Evolutionary conservation across 345 rosid species (phyloP).

Genomic region (Rubroshorea leprosula): DNA sequence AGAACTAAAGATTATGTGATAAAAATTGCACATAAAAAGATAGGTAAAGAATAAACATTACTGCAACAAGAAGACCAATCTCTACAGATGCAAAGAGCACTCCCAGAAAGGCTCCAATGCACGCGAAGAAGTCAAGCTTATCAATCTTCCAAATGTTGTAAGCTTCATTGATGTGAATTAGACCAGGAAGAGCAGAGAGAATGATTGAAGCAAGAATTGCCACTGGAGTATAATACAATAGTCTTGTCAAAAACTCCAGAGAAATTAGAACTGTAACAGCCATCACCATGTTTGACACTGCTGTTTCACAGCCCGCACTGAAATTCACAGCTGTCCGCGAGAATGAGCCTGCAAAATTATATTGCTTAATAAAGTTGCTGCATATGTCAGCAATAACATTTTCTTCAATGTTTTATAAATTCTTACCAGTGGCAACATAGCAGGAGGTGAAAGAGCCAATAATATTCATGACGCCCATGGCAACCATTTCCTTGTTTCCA

Average conservation of each 20-base stretch:
- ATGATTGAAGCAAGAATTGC: slow-evolving; percentile 83
- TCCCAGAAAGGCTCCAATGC: slow-evolving; percentile 78
- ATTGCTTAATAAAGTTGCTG: neutral
- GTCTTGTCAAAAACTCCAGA: slow-evolving; percentile 54
- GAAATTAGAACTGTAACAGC: slow-evolving; percentile 63
- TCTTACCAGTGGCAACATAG: slow-evolving; percentile 79
- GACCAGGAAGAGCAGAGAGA: slow-evolving; percentile 85
- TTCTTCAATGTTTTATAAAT: neutral
- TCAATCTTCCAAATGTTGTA: slow-evolving; percentile 77
- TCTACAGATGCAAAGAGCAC: slow-evolving; percentile 76
- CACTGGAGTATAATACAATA: slow-evolving; percentile 67
- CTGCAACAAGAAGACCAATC: slow-evolving; percentile 80
- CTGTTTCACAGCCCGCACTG: slow-evolving; percentile 77
- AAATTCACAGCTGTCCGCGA: slow-evolving; percentile 88
- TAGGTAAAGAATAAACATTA: slow-evolving; percentile 16
- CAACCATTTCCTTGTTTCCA: slow-evolving; percentile 91
- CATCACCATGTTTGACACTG: slow-evolving; percentile 83
- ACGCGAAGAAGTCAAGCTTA: slow-evolving; percentile 78
- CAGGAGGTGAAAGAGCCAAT: slow-evolving; percentile 81
- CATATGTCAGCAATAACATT: neutral
- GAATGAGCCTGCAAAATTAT: slow-evolving; percentile 67
- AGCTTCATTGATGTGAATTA: slow-evolving; percentile 56
- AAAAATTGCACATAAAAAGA: too few species aligned
- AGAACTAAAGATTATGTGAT: too few species aligned
- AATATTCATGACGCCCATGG: slow-evolving; percentile 75